Evolutionary conservation across 192 early-diverging fungal species (phyloP), one percentile per base, ranked within the genome.

Genomic region (Spizellomyces sp.): DNA sequence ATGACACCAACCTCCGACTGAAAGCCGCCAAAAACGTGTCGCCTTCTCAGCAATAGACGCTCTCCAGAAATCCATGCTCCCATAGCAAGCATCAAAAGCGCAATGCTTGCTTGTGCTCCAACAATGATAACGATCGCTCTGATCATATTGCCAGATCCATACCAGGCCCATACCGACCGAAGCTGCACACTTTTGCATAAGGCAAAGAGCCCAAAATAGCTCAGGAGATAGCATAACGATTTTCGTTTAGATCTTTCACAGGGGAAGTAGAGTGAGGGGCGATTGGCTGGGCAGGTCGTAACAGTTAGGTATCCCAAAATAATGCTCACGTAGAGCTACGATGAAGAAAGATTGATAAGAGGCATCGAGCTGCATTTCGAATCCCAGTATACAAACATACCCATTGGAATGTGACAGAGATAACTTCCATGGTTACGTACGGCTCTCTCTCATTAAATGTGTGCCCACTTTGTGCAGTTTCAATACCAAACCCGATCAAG

Each of bases 131-230:
- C 42, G 42, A 10, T 7, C 7, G 19, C 27, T 12, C 17, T 22
- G 8, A 7, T 10, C 17, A 44, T 45, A 10, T 52, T 0, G 1
- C 47, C 22, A 48, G 6, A 27, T 8, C 27, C 48, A 22, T 72
- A 64, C 15, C 54, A 27, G 0, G 36, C 9, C 47, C 27, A 72
- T 14, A 72, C 36, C 5, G 36, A 12, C 9, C 27, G 42, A 9
- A 72, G 62, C 52, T 72, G 48, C 9, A 72, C 46, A 50, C 7
- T 50, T 44, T 72, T 72, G 48, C 21, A 21, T 5, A 64, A n/a
- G 27, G 54, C 44, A 44, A 46, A 21, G 4, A 48, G 62, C 17
- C 12, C 46, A 21, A 17, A 36, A 45, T 54, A 63, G 10, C 17
- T 19, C 4, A 72, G 62, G 41, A 72, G 19, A 15, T 42, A 72